A percentile compares a stretch with the other conserved stretches of the same genome.
These are phyloP conservation scores for Erysimum cheiri DNA, from an alignment of 441 rosid species.

Conservation along the genomic window DNA sequence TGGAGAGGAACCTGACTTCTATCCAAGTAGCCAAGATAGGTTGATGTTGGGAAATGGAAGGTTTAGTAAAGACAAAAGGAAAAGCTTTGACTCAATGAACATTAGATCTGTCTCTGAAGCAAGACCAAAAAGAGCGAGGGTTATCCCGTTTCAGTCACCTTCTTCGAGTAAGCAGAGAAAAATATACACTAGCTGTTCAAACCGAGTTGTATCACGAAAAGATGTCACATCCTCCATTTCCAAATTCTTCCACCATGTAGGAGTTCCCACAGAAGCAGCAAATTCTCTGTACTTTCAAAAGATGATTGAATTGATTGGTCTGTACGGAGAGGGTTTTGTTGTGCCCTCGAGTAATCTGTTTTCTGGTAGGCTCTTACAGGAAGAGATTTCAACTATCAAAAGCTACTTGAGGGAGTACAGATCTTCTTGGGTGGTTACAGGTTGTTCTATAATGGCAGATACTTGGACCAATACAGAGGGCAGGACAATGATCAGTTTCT, in stretches of 20 bases:
- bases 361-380: constrained; percentile 76
- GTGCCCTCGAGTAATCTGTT: constrained; percentile 70
- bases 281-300: constrained; percentile 83
- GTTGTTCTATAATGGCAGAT: constrained; percentile 91
- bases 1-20: constrained; percentile 53
- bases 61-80: constrained; percentile 57
- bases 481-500: constrained; percentile 68
- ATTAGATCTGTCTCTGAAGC: constrained; percentile 59
- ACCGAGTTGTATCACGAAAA: constrained; percentile 62
- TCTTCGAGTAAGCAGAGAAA: constrained; percentile 39
- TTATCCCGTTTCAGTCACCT: constrained; percentile 57
- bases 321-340: constrained; percentile 72
- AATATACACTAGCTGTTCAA: constrained; percentile 34
- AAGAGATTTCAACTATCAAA: constrained; percentile 70
- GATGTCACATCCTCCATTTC: constrained; percentile 87
- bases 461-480: constrained; percentile 81
- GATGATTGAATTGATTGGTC: constrained; percentile 85
- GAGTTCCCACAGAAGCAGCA: constrained; percentile 77
- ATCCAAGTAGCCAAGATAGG: constrained; percentile 50
- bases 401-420: constrained; percentile 65
- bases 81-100: constrained; percentile 51
- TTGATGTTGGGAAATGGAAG: constrained; percentile 57
- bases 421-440: constrained; percentile 77
- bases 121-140: constrained; percentile 60
- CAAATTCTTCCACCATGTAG: constrained; percentile 87